phyloP scores from a whole-genome alignment of 768 basidiomycete species.

The Russula sp. region DNA sequence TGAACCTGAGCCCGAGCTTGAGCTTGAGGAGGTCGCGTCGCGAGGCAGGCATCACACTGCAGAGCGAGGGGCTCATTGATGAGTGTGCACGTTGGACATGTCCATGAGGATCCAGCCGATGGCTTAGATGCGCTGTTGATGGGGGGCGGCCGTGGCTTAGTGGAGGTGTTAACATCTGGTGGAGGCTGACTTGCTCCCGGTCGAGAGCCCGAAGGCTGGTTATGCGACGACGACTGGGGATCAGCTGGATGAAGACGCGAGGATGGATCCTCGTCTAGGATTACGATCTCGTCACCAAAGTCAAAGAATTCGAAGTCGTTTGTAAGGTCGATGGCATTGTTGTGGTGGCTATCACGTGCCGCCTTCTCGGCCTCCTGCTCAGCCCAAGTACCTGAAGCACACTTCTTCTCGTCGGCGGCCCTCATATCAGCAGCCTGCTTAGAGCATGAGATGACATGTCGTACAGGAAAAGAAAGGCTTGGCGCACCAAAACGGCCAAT shows the following conservation, averaged over 20 bases:
- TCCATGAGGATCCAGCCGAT: constrained; percentile 36
- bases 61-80: constrained; percentile 42
- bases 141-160: constrained; percentile 16
- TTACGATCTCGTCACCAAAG: constrained; percentile 32
- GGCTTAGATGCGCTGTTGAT: constrained; percentile 15
- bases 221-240: constrained; percentile 15
- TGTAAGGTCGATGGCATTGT: constrained; percentile 57
- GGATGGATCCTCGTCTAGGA: constrained; percentile 25
- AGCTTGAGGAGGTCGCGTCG: constrained; percentile 28
- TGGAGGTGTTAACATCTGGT: constrained; percentile 1
- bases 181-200: not conserved
- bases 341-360: constrained; percentile 55
- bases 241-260: constrained; percentile 23
- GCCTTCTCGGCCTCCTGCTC: constrained; percentile 64
- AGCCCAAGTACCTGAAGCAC: constrained; percentile 55
- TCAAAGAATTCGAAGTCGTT: constrained; percentile 26
- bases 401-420: constrained; percentile 64
- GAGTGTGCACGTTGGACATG: constrained; percentile 58
- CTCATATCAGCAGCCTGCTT: constrained; percentile 82
- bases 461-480: not conserved
- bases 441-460: not conserved
- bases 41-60: constrained; percentile 56
- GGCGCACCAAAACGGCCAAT: constrained; percentile 60
- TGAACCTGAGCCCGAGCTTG: not conserved
- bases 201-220: not conserved